Evolutionary conservation across 169 alveolate genomes (phyloP), one percentile per base, ranked within the genome.

Genomic region (Eimeria sp.): DNA sequence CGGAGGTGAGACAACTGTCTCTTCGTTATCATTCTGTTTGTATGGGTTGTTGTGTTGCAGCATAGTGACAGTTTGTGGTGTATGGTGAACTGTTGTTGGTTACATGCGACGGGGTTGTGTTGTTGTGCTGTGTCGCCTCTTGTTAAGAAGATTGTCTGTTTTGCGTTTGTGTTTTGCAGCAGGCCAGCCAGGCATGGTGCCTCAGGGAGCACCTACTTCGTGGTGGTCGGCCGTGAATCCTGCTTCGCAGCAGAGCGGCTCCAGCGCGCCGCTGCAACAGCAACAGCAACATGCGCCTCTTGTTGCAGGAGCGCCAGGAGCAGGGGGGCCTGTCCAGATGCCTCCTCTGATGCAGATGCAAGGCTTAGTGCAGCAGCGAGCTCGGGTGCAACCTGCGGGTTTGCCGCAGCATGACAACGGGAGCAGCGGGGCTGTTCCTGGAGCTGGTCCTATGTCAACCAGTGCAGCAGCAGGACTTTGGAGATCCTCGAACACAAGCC

Each of bases 331-430:
- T 6, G 45, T 14, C 13, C 43, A 45, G 25, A 22, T 45, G 43
- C 40, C 25, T 78, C 70, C 45, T 27, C 65, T 14, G 61, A 7
- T 54, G 61, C 61, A 11, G 61, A 14, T 7, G 61, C 10, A 7
- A 14, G 61, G 61, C 20, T 54, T 54, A 14, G 61, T 54, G 61
- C 61, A 54, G 61, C 61, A 78, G 89, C 89, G 89, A 7, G 89
- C 89, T 1, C 11, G 34, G 34, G 34, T 49, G 45, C 61, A 43
- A 10, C 67, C 27, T 61, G n/a, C 89, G 10, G 65, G 47, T 27
- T 13, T 20, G 6, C 18, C 30, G 61, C 61, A 43, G 51, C 20
- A 20, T 6, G 89, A 43, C 61, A 11, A 7, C 16, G 27, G 58
- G 40, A 34, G 40, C 40, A 34, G 40, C 40, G 40, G 40, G 40